Base-by-base conservation (phyloP, 768 basidiomycete genomes). In the Lentinula sp. region DNA sequence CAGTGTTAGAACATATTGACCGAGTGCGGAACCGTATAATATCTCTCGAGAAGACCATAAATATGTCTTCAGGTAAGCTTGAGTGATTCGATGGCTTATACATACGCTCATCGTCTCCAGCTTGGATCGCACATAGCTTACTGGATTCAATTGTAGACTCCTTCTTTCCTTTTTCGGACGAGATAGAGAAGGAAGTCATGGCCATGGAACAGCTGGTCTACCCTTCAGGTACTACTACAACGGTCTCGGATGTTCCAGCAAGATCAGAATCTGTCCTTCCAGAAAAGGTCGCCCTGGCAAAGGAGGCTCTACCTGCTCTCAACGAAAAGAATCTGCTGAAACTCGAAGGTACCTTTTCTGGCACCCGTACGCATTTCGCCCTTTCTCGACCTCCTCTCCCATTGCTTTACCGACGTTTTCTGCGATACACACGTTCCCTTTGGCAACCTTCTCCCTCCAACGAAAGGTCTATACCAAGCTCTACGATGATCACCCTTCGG, bases 121-220 rank as follows among this genome's bases (percentile, higher is more conserved):
- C 95, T 69, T 96, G 93, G 93, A 91, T 98, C 64, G 93, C 93
- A 0, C 94, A 98, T 71, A 90, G 88, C 20, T 81, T 97, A 59
- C 76, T 98, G 64, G 95, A 97, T 68, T 95, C 93, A 1, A 86
- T 98, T 57, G 94, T 98, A 20, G 95, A 98, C 69, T 88, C 91
- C 0, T 95, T 95, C 74, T 93, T 94, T 70, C 93, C 93, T 1
- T 80, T 93, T 61, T 76, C 95, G 61, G 82, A 87, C 64, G 85
- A 86, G 61, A 88, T 97, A 41, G 92, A 92, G 67, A 79, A 78
- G 51, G 95, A 96, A 68, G 87, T 93, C 2, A 79, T 85, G 62
- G 83, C 83, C 16, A 86, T 95, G 57, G 93, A 95, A 67, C 78
- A 83, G 12, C 72, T 91, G 42, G 85, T 95, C 16, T 84, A 83